Evolutionary conservation across 371 early-diverging fungal species (phyloP).

Genomic region (Batkoa obscura): DNA sequence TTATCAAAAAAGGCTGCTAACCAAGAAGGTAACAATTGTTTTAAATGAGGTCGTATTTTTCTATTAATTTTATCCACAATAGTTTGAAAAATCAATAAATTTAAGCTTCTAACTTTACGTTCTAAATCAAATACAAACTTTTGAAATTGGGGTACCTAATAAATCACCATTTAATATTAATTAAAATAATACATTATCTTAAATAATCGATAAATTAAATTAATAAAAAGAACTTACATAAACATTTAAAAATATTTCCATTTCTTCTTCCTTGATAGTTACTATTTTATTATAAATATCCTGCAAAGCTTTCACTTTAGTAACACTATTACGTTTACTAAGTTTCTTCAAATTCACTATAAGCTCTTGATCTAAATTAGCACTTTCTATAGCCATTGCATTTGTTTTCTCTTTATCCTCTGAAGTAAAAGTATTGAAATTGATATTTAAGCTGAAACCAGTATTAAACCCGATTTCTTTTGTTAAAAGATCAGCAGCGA

Average conservation of each 20-base stretch:
- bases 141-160: slow-evolving; percentile 23
- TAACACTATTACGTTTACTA: slow-evolving; percentile 38
- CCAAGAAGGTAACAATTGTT: slow-evolving; percentile 39
- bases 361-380: slow-evolving; percentile 9
- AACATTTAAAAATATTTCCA: slow-evolving; percentile 8
- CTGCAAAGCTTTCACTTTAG: slow-evolving; percentile 48
- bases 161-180: background rate
- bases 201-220: no score
- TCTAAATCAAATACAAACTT: slow-evolving; percentile 40
- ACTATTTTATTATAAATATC: slow-evolving; percentile 32
- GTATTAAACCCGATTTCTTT: background rate
- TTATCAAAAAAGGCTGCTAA: slow-evolving; percentile 34
- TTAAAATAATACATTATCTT: background rate
- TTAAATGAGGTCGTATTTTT: slow-evolving; percentile 34
- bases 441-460: background rate
- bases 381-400: slow-evolving; percentile 1
- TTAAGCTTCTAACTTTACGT: slow-evolving; percentile 30
- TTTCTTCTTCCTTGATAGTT: slow-evolving; percentile 14
- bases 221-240: slow-evolving; percentile 7
- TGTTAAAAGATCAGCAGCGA: background rate
- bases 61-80: slow-evolving; percentile 30
- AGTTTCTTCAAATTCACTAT: slow-evolving; percentile 33
- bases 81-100: slow-evolving; percentile 27
- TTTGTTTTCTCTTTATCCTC: slow-evolving; percentile 7
- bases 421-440: slow-evolving; percentile 7